Conservation (phyloP, 2,329 filamentous ascomycete species). For the Cladosporium sp. region DNA sequence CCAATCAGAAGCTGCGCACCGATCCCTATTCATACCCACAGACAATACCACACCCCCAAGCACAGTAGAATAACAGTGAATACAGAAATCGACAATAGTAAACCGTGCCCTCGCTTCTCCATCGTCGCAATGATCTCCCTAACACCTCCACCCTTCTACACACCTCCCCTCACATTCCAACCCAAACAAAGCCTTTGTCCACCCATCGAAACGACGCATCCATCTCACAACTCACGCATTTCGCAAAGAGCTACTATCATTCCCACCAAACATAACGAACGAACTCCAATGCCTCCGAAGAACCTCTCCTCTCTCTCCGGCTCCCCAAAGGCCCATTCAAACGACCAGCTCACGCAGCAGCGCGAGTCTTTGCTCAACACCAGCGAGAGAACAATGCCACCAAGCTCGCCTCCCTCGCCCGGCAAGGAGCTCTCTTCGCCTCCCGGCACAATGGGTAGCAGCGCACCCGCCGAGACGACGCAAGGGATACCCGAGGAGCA, state of each 20-base stretch:
- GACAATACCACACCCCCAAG: neutral
- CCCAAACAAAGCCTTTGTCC: constrained; percentile 11
- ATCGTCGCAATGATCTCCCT: neutral
- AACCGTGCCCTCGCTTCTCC: neutral
- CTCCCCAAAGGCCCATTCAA: neutral
- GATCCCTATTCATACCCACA: neutral
- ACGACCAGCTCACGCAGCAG: neutral
- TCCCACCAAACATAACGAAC: neutral
- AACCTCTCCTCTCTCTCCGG: neutral
- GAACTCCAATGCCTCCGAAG: neutral
- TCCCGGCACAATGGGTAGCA: neutral
- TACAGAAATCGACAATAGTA: neutral
- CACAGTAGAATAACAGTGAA: neutral
- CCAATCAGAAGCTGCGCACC: neutral
- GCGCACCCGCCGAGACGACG: neutral
- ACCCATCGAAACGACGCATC: neutral
- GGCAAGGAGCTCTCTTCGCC: neutral
- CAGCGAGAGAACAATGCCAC: too few species aligned
- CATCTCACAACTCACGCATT: neutral
- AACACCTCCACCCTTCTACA: too few species aligned
- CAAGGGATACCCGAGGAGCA: neutral
- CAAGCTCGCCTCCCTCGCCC: constrained; percentile 1
- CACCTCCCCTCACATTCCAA: neutral
- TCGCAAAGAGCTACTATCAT: neutral
- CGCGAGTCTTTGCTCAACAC: neutral